A percentile compares a stretch with the other conserved stretches of the same genome.
Conservation (phyloP, 176 grass and related monocot species). For the Zoysia pacifica region DNA sequence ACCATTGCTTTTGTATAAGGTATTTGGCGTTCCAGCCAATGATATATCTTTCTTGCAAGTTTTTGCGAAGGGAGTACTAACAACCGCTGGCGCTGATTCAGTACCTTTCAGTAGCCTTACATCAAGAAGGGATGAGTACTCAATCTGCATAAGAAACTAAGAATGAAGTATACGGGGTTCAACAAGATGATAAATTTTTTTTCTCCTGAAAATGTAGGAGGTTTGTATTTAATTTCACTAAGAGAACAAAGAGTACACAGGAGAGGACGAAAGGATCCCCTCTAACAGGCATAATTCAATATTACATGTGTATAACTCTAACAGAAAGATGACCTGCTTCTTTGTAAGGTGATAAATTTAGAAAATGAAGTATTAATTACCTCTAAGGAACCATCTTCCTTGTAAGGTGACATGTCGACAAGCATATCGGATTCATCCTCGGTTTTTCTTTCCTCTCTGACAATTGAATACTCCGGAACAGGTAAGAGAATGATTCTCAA, state of each 20-base stretch:
- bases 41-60: conserved; percentile 25
- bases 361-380: conserved; percentile 43
- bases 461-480: conserved; percentile 68
- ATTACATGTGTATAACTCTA: too few species aligned
- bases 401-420: conserved; percentile 55
- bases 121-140: conserved; percentile 81
- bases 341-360: neutral
- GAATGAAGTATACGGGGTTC: neutral
- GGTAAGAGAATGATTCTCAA: conserved; percentile 68
- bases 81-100: conserved; percentile 15
- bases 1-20: conserved; percentile 31
- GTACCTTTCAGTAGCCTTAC: conserved; percentile 64
- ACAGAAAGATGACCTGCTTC: too few species aligned
- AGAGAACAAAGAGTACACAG: too few species aligned
- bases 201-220: too few species aligned
- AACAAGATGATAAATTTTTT: neutral
- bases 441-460: conserved; percentile 27
- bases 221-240: too few species aligned
- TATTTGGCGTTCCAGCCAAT: neutral
- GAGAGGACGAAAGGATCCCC: too few species aligned
- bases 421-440: conserved; percentile 45
- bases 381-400: conserved; percentile 93
- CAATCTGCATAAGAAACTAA: conserved; percentile 60
- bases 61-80: conserved; percentile 32
- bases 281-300: too few species aligned